Evolutionary conservation across 1,284 basidiomycete species (phyloP), one percentile per base, ranked within the genome.

Genomic region (Veloporphyrellus conicus): DNA sequence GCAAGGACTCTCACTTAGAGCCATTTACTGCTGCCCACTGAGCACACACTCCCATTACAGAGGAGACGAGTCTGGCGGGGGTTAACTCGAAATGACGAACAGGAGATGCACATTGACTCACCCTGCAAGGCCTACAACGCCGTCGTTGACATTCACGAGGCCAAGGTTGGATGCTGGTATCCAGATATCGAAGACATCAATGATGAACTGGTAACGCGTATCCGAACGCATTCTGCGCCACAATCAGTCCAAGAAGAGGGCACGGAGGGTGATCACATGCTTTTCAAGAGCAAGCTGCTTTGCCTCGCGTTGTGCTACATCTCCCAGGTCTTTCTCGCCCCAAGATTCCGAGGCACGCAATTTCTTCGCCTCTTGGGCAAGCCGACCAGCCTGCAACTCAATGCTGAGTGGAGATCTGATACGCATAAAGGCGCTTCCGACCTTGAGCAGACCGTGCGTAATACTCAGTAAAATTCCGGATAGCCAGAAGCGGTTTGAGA

Each of bases 401-500:
- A 19, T 6, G 23, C 31, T 46, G 36, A 44, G 33, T 8, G 15
- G 16, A 25, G 6, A 46, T 41, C 5, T 4, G 19, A 3, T 16
- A 15, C 41, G 34, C 6, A 20, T 0, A 2, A 37, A 12, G 16
- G 14, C 0, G 25, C 3, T 35, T 32, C 66, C 38, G 49, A 82
- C 87, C 74, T 89, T 90, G 61, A 88, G 61, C 34, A 84, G 64
- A 31, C 80, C 77, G 57, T 86, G 77, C 15, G 78, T 68, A 37
- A 93, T 75, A 60, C 87, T 91, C 60, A 90, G 81, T 27, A 84
- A 53, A 55, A 97, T 92, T 3, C 94, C 96, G 10, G 84, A 76
- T 36, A 97, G 74, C 95, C 95, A 99, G 70, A 93, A 89, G 45
- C 87, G 81, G 64, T 88, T 88, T 5, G 93, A 85, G 31, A 81